Evolutionary conservation across 441 rosid genomes (phyloP).

Genomic region (Adansonia grandidieri): DNA sequence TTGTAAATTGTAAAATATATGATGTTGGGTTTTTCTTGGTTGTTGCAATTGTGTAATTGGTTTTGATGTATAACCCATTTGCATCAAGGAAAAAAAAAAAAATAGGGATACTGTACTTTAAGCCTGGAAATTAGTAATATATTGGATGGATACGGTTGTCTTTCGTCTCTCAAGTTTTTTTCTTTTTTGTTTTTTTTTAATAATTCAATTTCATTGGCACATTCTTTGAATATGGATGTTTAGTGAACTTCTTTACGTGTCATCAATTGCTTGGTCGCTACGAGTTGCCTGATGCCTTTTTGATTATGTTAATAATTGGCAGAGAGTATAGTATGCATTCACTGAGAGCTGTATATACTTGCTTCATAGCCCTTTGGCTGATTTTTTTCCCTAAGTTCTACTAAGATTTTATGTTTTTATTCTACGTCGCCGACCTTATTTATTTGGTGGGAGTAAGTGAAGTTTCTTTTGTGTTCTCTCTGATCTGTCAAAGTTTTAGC

Average conservation of each 20-base stretch:
- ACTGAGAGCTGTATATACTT: neutral
- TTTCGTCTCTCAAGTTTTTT: neutral
- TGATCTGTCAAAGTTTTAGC: conserved; percentile 3
- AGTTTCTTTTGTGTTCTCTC: neutral
- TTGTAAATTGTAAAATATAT: neutral
- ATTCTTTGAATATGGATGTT: neutral
- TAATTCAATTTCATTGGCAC: neutral
- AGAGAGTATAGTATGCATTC: neutral
- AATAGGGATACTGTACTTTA: neutral
- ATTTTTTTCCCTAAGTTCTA: neutral
- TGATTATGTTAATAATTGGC: neutral
- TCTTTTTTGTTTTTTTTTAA: neutral
- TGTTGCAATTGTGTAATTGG: neutral
- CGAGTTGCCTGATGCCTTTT: neutral
- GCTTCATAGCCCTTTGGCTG: neutral
- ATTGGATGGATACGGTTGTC: neutral
- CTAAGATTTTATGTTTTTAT: conserved; percentile 2
- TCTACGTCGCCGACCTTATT: neutral
- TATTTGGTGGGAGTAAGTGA: conserved; percentile 8
- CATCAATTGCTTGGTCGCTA: too few species aligned
- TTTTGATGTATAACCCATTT: neutral
- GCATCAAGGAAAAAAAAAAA: neutral
- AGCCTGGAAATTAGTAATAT: conserved; percentile 12
- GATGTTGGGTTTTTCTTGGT: neutral
- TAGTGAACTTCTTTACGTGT: neutral